phyloP scores from a whole-genome alignment of 2,329 filamentous ascomycete genomes.

The Bimuria novae-zelandiae region DNA sequence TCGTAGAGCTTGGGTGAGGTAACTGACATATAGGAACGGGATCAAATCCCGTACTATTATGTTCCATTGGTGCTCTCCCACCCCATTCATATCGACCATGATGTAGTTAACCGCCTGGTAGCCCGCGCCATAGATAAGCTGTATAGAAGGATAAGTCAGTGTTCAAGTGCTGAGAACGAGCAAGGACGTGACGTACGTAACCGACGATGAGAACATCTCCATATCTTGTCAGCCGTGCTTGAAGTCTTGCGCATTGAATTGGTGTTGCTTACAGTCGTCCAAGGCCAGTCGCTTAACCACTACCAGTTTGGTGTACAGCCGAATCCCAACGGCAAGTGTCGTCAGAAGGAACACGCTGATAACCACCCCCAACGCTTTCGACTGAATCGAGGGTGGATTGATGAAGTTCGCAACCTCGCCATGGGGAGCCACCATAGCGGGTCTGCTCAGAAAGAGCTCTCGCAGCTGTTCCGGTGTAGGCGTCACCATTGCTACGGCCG shows the following conservation, averaged over 20 bases:
- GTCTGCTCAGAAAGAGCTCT: background rate
- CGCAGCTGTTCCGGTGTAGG: background rate
- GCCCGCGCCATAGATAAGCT: background rate
- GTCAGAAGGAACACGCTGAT: background rate
- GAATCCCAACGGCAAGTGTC: background rate
- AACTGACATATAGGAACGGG: background rate
- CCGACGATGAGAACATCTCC: background rate
- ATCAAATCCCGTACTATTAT: background rate
- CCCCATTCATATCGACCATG: background rate
- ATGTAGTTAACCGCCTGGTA: background rate
- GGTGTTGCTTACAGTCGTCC: background rate
- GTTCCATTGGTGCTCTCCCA: background rate
- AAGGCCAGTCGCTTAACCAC: background rate
- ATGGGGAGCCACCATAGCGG: background rate
- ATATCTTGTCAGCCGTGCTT: background rate
- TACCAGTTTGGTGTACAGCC: background rate
- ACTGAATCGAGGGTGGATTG: background rate
- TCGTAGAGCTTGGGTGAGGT: background rate
- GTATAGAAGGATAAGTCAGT: background rate
- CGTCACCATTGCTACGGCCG: background rate
- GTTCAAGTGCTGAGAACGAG: background rate
- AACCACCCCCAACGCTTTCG: background rate
- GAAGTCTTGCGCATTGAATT: background rate
- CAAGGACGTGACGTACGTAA: background rate
- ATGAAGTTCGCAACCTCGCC: background rate